Base-by-base conservation (phyloP, 345 rosid species). In the Linum trigynum region DNA sequence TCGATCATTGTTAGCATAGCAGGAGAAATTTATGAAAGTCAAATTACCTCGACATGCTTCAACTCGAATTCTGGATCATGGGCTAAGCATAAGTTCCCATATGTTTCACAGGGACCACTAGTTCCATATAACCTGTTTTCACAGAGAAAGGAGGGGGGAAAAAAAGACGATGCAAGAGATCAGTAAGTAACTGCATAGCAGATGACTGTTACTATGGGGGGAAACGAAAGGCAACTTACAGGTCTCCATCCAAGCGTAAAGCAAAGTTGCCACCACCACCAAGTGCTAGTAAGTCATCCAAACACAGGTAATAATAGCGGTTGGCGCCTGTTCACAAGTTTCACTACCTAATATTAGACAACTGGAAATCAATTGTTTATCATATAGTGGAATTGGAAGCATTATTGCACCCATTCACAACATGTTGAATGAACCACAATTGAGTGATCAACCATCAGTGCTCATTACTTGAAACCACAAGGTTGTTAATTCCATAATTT, bases 211-310 rank as follows among this genome's bases (percentile, higher is more conserved):
- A 23, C 32, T 23, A 23, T 23, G 32, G 32, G 32, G 32, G 32
- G 32, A 23, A 10, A 57, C 7, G 73, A 59, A 74, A 36, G 32
- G 76, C 59, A 57, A 79, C 98, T 90, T 81, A 92, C 98, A 90
- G 71, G 74, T 92, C 96, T 74, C 79, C 95, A 66, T 88, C 96
- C 76, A 92, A 76, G 71, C 83, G 61, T 78, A 92, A 75, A 55
- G 96, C 96, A 72, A 84, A 90, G 83, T 81, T 82, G 69, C 89
- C 84, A 36, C 96, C 98, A 67, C 98, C 98, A 48, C 97, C 98
- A 51, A 90, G 73, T 8, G 95, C 98, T 67, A 92, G 78, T 40
- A 88, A 76, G 74, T 92, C 97, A 72, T 81, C 86, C 86, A 88
- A 59, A 72, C 98, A 92, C 80, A 90, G 78, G 74, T 66, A 84